Conservation (phyloP, 169 alveolate species). For the Plasmodium fragile region DNA sequence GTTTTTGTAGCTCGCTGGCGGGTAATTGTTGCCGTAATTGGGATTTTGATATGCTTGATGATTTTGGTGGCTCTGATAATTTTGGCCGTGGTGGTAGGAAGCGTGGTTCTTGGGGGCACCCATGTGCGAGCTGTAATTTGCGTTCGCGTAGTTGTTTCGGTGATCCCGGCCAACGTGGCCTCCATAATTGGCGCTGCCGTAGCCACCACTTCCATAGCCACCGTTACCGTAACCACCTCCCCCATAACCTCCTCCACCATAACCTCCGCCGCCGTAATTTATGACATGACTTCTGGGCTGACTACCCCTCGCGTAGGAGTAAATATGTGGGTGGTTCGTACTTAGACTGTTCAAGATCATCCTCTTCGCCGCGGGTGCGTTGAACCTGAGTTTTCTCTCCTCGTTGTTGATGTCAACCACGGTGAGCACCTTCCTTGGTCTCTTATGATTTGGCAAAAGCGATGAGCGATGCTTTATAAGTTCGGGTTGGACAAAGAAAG, state of each 20-base stretch:
- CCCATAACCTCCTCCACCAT: not conserved
- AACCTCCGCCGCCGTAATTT: slow-evolving; percentile 3
- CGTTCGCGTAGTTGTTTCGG: not conserved
- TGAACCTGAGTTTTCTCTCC: slow-evolving; percentile 67
- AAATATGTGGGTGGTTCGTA: slow-evolving; percentile 65
- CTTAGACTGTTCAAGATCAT: slow-evolving; percentile 74
- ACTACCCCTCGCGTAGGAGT: slow-evolving; percentile 5
- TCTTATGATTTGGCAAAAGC: slow-evolving; percentile 56
- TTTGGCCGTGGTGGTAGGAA: slow-evolving; percentile 20
- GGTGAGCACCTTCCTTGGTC: slow-evolving; percentile 55
- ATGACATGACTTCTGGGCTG: not conserved
- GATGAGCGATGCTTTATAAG: slow-evolving; percentile 53
- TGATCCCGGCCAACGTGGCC: not conserved
- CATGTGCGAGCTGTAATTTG: not conserved
- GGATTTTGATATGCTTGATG: not conserved
- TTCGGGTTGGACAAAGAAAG: slow-evolving; percentile 74
- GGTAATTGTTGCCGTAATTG: slow-evolving; percentile 31
- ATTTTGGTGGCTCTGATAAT: not conserved
- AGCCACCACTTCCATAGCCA: not conserved
- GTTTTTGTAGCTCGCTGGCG: slow-evolving; percentile 19
- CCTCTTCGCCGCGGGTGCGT: slow-evolving; percentile 72
- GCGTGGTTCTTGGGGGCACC: slow-evolving; percentile 11
- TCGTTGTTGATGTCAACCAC: slow-evolving; percentile 71
- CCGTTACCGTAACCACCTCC: not conserved
- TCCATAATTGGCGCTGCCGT: not conserved